Percentiles rank a stretch among this genome's conserved stretches.
These are phyloP conservation scores for Actinomortierella ambigua DNA, from an alignment of 371 early-diverging fungal genomes.

Conservation along the genomic window DNA sequence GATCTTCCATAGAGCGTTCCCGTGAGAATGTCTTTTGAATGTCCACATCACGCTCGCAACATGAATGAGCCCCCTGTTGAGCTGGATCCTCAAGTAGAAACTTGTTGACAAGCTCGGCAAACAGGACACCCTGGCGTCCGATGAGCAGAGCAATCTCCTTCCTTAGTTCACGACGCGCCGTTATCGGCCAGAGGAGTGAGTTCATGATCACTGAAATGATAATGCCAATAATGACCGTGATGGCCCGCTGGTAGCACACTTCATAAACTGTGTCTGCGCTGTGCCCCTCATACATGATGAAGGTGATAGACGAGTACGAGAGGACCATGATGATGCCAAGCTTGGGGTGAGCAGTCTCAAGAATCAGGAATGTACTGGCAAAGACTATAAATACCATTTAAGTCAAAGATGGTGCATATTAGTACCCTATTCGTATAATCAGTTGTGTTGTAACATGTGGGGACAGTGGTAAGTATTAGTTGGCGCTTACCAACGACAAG, in stretches of 20 bases:
- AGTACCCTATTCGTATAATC: too few species aligned
- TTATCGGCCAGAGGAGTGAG: constrained; percentile 65
- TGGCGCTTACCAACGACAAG: constrained; percentile 56
- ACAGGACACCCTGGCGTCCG: constrained; percentile 44
- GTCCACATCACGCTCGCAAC: not conserved
- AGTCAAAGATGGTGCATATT: too few species aligned
- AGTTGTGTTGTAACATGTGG: too few species aligned
- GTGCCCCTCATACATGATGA: constrained; percentile 26
- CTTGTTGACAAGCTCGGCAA: constrained; percentile 42
- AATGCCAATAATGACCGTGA: constrained; percentile 62
- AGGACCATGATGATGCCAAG: constrained; percentile 39
- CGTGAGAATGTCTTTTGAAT: not conserved
- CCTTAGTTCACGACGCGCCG: constrained; percentile 62
- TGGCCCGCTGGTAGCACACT: constrained; percentile 49
- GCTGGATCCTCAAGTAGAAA: constrained; percentile 22
- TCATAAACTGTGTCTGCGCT: constrained; percentile 26
- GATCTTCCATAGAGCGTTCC: constrained; percentile 4
- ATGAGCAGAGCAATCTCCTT: constrained; percentile 49
- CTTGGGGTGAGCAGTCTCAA: constrained; percentile 29
- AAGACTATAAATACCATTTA: constrained; percentile 36
- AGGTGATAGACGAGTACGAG: constrained; percentile 34
- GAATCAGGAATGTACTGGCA: constrained; percentile 27
- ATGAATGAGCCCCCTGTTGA: too few species aligned
- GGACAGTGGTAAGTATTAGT: too few species aligned
- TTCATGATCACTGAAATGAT: constrained; percentile 56